phyloP scores from a whole-genome alignment of 2,329 filamentous ascomycete genomes.

The Plectosphaerella cucumerina region DNA sequence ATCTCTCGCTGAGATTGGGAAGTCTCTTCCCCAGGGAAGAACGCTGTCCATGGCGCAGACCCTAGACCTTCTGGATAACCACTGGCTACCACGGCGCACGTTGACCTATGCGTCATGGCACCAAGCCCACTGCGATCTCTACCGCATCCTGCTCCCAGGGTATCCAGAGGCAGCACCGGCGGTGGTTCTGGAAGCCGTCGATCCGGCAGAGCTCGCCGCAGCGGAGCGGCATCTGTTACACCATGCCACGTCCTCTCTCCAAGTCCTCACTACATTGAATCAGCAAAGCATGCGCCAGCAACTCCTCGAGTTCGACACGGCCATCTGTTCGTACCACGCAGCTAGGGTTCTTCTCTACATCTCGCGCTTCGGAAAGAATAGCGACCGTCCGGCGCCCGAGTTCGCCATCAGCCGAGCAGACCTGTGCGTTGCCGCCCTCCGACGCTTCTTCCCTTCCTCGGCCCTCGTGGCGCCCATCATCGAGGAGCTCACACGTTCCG shows the following conservation, averaged over 20 bases:
- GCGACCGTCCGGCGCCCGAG: constrained; percentile 14
- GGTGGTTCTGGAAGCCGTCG: constrained; percentile 21
- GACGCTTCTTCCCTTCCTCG: constrained; percentile 20
- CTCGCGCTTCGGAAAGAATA: constrained; percentile 12
- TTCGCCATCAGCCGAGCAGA: constrained; percentile 20
- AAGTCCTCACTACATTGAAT: constrained; percentile 23
- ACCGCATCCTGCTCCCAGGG: constrained; percentile 35
- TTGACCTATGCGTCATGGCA: constrained; percentile 32
- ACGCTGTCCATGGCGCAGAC: constrained; percentile 9
- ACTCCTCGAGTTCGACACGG: constrained; percentile 34
- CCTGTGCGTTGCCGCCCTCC: constrained; percentile 18
- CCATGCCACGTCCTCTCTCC: constrained; percentile 34
- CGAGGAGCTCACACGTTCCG: constrained; percentile 17
- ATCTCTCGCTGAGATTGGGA: constrained; percentile 11
- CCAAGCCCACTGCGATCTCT: constrained; percentile 38
- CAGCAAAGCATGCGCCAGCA: constrained; percentile 16
- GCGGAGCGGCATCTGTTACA: constrained; percentile 28
- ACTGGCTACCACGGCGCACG: constrained; percentile 17
- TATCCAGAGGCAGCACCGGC: constrained; percentile 34
- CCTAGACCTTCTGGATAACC: constrained; percentile 7
- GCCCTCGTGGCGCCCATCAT: constrained; percentile 19
- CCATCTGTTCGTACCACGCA: constrained; percentile 38
- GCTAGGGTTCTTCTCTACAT: constrained; percentile 28
- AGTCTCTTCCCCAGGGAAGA: constrained; percentile 11
- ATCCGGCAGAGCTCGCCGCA: constrained; percentile 19